These are phyloP conservation scores for Blastobotrys robertii DNA, from an alignment of 805 yeast species.

Conservation along the genomic window DNA sequence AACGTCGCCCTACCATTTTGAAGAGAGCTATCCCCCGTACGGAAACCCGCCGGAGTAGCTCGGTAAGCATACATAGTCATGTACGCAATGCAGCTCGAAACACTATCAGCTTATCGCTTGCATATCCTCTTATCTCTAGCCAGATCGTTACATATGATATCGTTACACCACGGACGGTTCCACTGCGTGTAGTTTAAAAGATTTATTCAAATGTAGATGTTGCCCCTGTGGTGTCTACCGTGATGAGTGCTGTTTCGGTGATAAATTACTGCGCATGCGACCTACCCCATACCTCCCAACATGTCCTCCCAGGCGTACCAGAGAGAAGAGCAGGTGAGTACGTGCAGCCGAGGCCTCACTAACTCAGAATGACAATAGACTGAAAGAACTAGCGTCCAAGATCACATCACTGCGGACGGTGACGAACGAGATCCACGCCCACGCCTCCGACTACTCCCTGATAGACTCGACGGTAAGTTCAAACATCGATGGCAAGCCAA, in stretches of 20 bases:
- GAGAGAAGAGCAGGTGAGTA: conserved; percentile 23
- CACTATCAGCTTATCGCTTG: no score
- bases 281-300: not conserved
- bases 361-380: conserved; percentile 49
- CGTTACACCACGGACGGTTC: not conserved
- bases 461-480: conserved; percentile 27
- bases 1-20: no score
- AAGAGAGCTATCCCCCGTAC: no score
- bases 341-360: not conserved
- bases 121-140: no score
- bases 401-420: conserved; percentile 53
- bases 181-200: not conserved
- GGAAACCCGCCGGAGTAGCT: no score
- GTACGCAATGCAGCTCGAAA: no score
- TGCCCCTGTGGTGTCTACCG: no score
- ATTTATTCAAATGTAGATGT: not conserved
- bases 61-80: no score
- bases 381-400: conserved; percentile 56
- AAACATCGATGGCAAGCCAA: conserved; percentile 1
- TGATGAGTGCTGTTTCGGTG: not conserved
- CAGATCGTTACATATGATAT: no score
- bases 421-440: conserved; percentile 57
- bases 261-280: not conserved
- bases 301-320: conserved; percentile 10
- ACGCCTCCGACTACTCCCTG: conserved; percentile 41